Evolutionary conservation across 345 rosid species (phyloP), one percentile per base, ranked within the genome.

Genomic region (Arabidopsis arenosa): DNA sequence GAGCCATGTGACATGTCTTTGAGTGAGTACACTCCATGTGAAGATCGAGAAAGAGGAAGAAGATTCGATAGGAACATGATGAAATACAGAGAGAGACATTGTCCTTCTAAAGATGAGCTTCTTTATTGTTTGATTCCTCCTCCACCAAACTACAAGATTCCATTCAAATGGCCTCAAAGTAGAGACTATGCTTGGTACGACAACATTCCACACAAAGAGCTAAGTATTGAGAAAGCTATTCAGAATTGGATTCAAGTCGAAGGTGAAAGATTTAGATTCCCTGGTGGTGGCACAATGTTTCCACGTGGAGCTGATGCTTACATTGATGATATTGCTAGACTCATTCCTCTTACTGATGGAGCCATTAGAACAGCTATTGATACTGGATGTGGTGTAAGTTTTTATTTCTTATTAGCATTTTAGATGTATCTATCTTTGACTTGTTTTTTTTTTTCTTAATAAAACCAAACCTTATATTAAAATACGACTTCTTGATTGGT

Each of bases 161-260:
- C 99, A 6, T 88, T 94, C 75, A 90, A 89, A 68, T 94, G 99
- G 99, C 97, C 99, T 55, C 90, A 88, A 72, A 92, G 99, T 84
- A 85, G 97, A 60, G 99, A 94, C 82, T 86, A 85, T 66, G 96
- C 97, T 40, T 94, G 99, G 99, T 94, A 86, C 12, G 93, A 86
- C 69, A 94, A 94, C 49, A 94, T 94, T 36, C 99, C 99, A 21
- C 99, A 94, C 72, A 89, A 83, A 44, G 99, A 94, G 82, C 90
- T 94, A 63, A 89, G 96, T 76, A 84, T 94, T 62, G 99, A 92
- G 82, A 94, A 94, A 87, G 99, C 99, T 0, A 83, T 89, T 65
- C 99, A 94, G 91, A 92, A 94, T 39, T 94, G 99, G 99, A 89
- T 94, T 77, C 97, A 94, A 75, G 88, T 86, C 0, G 93, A 90